These are phyloP conservation scores for Pyricularia sp. DNA, from an alignment of 2,329 filamentous ascomycete genomes.

Conservation along the genomic window DNA sequence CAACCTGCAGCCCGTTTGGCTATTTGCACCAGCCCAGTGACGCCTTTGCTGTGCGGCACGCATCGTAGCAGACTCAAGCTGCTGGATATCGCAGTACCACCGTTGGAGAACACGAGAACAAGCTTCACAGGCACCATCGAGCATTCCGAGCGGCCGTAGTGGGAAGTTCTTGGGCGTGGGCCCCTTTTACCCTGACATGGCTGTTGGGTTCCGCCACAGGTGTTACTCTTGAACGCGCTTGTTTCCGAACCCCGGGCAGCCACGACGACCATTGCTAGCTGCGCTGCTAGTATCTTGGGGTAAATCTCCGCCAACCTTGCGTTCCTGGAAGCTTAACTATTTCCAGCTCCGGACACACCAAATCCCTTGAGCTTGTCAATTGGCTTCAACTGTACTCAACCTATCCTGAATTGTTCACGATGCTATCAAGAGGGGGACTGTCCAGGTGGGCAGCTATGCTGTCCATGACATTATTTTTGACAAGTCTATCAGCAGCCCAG, in stretches of 20 bases:
- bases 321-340: neutral
- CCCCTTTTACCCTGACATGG: neutral
- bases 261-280: neutral
- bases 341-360: neutral
- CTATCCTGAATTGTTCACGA: neutral
- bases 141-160: neutral
- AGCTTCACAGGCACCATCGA: neutral
- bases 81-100: too few relatives aligned
- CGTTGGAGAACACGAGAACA: neutral
- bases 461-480: slow-evolving; percentile 11
- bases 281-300: neutral
- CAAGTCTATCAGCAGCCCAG: slow-evolving; percentile 14
- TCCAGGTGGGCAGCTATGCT: slow-evolving; percentile 10
- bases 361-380: neutral
- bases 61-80: too few relatives aligned
- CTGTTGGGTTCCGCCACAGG: neutral
- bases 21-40: neutral
- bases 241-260: neutral
- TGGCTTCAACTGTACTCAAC: neutral
- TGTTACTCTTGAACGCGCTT: neutral
- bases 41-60: too few relatives aligned
- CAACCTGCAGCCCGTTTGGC: neutral
- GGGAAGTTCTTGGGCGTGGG: neutral
- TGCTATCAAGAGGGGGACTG: neutral
- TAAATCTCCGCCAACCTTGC: neutral